Base-by-base conservation (phyloP, 2,329 filamentous ascomycete genomes). In the Phialocephala sp. region DNA sequence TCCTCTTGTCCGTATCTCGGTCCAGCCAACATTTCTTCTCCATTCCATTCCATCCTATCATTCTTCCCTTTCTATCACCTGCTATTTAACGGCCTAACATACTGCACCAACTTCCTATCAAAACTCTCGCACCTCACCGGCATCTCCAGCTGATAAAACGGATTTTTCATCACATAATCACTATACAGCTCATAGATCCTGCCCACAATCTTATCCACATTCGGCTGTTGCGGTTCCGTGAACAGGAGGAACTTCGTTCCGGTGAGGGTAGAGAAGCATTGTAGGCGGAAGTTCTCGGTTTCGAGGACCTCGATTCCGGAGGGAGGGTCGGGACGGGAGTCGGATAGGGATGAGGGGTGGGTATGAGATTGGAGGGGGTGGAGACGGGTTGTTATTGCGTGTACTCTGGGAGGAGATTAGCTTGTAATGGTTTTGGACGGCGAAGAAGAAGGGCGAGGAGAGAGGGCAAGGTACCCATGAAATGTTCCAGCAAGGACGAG, bases 141-240 rank as follows among this genome's bases (percentile, higher is more conserved):
- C 94, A 98, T 99, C 81, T 99, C 95, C 64, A 97, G 84, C 76
- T 95, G 94, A 80, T 98, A 98, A 77, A 99, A 99, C 0, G 95
- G 95, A 78, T 99, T 99, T 84, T 98, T 99, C 93, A 97, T 98
- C 72, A 99, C 95, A 77, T 92, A 98, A 79, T 99, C 95, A 59
- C 92, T 87, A 81, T 98, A 99, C 60, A 98, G 81, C 78, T 98
- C 95, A 78, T 99, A 98, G 73, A 97, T 90, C 78, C 88, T 91
- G 76, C 88, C 86, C 72, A 97, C 89, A 54, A 94, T 90, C 14
- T 87, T 84, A 73, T 98, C 95, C 45, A 96, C 89, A 75, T 96
- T 97, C 81, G 89, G 89, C 57, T 76, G 75, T 35, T 72, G 67
- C 3, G 87, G 88, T 79, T 98, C 95, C 63, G 95, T 97, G 77